Base-by-base conservation (phyloP, 1,284 basidiomycete species). In the Moesziomyces sp. region DNA sequence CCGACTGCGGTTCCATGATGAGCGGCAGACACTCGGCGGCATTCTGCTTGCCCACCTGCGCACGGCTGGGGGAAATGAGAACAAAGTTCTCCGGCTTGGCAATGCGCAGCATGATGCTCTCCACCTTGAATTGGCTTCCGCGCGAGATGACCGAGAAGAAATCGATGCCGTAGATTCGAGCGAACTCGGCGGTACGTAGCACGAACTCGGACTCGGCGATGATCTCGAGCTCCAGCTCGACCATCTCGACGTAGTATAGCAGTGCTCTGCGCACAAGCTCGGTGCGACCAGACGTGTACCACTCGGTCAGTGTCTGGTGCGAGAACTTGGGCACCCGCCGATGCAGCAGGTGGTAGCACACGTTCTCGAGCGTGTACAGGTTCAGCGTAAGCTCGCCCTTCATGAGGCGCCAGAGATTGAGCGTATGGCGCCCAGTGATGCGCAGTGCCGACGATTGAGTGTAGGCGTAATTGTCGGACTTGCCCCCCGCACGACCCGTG, bases 61-160 rank as follows among this genome's bases (percentile, higher is more conserved):
- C 62, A 18, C 76, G 60, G 51, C 52, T 79, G 3, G 82, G 82
- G 38, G 80, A 80, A 19, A 77, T 77, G 16, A 84, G 69, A n/a
- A 84, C 62, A 44, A 77, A 83, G 47, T 89, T 93, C 83, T 98
- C 96, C 0, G 95, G 94, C 85, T 99, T 99, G n/a, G 93, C 93
- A 52, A 99, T 94, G 24, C 94, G 90, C 84, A 97, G 94, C 91
- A 99, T 91, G 86, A 99, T 96, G 0, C 94, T 94, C 86, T 99
- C 96, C 21, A 99, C 96, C 86, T 98, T 98, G 87, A 94, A 98
- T 79, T 99, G 96, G 3, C 93, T 96, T 1, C 96, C 96, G 33
- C 97, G 89, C 73, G 90, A 94, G 62, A 97, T 89, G 46, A 98
- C 95, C 0, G 94, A 97, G 82, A 92, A 93, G 84, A 98, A 98